Conservation (phyloP, 2,329 filamentous ascomycete species). For the Metarhizium robertsii region DNA sequence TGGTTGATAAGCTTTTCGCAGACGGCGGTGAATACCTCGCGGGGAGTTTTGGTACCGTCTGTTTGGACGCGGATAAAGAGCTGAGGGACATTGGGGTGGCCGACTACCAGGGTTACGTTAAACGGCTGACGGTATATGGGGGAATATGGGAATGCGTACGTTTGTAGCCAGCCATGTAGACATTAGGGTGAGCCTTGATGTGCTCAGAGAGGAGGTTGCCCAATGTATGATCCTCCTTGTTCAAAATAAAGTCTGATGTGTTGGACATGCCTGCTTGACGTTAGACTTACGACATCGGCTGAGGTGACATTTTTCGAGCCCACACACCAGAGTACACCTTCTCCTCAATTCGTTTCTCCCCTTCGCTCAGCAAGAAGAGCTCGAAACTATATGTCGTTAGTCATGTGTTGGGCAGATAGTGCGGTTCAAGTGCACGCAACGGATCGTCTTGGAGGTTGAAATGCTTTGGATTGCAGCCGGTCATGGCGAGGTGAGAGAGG, state of each 20-base stretch:
- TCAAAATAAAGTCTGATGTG: conserved; percentile 88
- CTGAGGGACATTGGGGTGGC: conserved; percentile 52
- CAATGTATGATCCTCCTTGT: conserved; percentile 94
- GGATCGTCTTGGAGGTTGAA: conserved; percentile 26
- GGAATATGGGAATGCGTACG: conserved; percentile 38
- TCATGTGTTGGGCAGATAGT: not conserved
- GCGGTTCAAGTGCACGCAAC: conserved; percentile 18
- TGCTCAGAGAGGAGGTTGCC: conserved; percentile 83
- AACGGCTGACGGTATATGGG: conserved; percentile 15
- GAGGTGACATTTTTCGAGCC: not conserved
- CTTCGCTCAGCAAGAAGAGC: conserved; percentile 77
- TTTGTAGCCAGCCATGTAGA: conserved; percentile 90
- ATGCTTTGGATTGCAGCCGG: conserved; percentile 29
- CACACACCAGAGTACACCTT: conserved; percentile 80
- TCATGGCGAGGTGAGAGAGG: conserved; percentile 15
- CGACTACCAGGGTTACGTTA: conserved; percentile 25
- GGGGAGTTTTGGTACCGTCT: conserved; percentile 79
- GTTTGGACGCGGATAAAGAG: conserved; percentile 77
- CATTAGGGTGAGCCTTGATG: conserved; percentile 73
- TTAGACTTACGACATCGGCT: not conserved
- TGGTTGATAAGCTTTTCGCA: conserved; percentile 78
- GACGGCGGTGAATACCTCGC: conserved; percentile 72
- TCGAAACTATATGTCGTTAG: conserved; percentile 60
- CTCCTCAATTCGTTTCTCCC: conserved; percentile 89
- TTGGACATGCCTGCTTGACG: conserved; percentile 62